A percentile compares a stretch with the other conserved stretches of the same genome.
phyloP scores from a whole-genome alignment of 2,329 filamentous ascomycete species.

The Cladosporium cucumerinum region DNA sequence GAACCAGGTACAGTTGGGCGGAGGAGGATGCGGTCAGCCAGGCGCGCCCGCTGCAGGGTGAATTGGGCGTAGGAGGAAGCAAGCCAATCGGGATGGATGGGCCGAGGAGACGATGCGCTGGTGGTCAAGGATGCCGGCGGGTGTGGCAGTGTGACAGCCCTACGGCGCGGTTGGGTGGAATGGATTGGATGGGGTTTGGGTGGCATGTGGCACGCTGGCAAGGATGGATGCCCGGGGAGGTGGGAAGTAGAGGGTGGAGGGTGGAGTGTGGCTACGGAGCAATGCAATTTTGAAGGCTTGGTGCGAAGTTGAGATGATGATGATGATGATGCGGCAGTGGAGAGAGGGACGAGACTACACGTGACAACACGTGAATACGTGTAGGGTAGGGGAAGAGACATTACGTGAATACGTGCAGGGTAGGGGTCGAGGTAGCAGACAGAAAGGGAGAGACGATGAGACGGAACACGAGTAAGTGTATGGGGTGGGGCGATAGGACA shows the following conservation, averaged over 20 bases:
- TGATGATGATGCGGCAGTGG: conserved; percentile 4
- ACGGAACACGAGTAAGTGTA: background rate
- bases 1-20: conserved; percentile 2
- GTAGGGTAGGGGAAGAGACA: background rate
- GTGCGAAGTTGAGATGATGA: background rate
- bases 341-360: background rate
- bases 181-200: background rate
- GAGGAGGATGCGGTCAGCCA: conserved; percentile 13
- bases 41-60: conserved; percentile 4
- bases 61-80: background rate
- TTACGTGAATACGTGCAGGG: background rate
- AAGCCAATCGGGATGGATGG: background rate
- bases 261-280: background rate
- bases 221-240: background rate
- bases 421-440: background rate
- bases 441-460: background rate
- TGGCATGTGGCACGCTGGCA: conserved; percentile 1
- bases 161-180: background rate
- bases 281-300: background rate
- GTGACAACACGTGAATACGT: background rate
- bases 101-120: background rate
- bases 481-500: background rate
- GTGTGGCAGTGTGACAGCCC: conserved; percentile 4
- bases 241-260: conserved; percentile 4
- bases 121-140: conserved; percentile 2